Percentiles rank a stretch among this genome's conserved stretches.
Conservation (phyloP, 495 filamentous ascomycete genomes). For the Lophiostoma macrostomum region DNA sequence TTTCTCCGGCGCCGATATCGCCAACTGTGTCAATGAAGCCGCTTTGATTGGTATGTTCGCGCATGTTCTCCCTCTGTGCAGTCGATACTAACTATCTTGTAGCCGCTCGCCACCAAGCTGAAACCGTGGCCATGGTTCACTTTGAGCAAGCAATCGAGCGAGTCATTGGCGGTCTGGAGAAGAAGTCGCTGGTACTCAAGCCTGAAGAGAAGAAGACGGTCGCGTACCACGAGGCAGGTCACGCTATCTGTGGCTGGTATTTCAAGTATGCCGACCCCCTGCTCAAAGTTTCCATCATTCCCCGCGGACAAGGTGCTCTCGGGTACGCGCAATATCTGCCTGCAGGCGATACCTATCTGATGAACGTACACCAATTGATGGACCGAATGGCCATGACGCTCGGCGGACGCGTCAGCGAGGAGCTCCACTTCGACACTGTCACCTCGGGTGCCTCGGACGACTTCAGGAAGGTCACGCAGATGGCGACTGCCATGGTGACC, state of each 20-base stretch:
- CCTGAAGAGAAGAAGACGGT: conserved; percentile 93
- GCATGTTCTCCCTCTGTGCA: background rate
- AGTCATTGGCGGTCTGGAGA: conserved; percentile 92
- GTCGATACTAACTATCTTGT: conserved; percentile 39
- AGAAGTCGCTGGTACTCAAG: conserved; percentile 87
- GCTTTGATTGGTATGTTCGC: conserved; percentile 79
- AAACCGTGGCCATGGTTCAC: conserved; percentile 76
- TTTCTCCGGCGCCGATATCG: conserved; percentile 96
- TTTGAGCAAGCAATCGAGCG: conserved; percentile 98
- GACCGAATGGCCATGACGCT: conserved; percentile 99
- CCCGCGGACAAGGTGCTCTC: conserved; percentile 85
- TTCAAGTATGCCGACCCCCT: conserved; percentile 94
- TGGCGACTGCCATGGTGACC: conserved; percentile 96
- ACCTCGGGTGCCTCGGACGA: conserved; percentile 93
- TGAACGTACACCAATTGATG: conserved; percentile 95
- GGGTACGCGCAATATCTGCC: conserved; percentile 98
- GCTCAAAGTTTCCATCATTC: conserved; percentile 98
- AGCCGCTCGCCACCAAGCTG: conserved; percentile 81
- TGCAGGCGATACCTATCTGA: conserved; percentile 80
- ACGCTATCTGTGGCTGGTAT: conserved; percentile 98
- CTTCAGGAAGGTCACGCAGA: conserved; percentile 95
- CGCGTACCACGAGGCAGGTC: conserved; percentile 96
- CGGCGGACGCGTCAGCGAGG: conserved; percentile 89
- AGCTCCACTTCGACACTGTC: conserved; percentile 92
- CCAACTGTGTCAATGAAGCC: conserved; percentile 96